phyloP scores from a whole-genome alignment of 2,329 filamentous ascomycete genomes.

The Talaromyces rugulosus region DNA sequence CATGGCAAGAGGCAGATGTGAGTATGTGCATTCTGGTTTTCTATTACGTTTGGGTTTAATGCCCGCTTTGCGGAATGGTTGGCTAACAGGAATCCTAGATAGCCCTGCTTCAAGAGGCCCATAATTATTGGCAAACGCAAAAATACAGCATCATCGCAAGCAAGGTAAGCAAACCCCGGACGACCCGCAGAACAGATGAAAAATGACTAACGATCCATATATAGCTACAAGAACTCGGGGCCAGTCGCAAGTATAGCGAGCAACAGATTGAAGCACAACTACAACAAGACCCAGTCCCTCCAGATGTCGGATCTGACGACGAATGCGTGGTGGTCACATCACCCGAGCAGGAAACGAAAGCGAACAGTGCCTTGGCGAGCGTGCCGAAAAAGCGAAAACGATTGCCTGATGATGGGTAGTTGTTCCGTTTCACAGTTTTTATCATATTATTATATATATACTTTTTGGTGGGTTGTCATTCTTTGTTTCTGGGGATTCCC shows the following conservation, averaged over 20 bases:
- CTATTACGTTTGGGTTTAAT: background rate
- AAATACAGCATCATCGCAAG: constrained; percentile 36
- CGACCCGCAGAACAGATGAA: background rate
- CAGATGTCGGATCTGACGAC: constrained; percentile 2
- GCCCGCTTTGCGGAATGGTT: background rate
- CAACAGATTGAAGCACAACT: constrained; percentile 35
- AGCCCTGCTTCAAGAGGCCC: constrained; percentile 31
- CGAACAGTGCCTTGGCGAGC: background rate
- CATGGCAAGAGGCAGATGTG: constrained; percentile 42
- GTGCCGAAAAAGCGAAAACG: background rate
- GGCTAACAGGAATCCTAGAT: constrained; percentile 19
- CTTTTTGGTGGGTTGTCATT: background rate
- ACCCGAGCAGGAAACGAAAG: background rate
- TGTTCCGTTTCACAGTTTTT: background rate
- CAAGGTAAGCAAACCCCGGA: constrained; percentile 28
- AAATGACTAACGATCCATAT: constrained; percentile 18
- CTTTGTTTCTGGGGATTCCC: background rate
- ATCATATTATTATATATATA: background rate
- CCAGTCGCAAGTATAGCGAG: constrained; percentile 28
- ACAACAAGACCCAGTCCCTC: background rate
- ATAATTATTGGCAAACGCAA: constrained; percentile 34
- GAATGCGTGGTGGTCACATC: background rate
- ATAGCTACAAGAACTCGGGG: constrained; percentile 30
- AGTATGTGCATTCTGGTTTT: constrained; percentile 27
- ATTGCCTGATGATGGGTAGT: background rate